Base-by-base conservation (phyloP, 176 grass and related monocot genomes). In the Oryza glumipatula region DNA sequence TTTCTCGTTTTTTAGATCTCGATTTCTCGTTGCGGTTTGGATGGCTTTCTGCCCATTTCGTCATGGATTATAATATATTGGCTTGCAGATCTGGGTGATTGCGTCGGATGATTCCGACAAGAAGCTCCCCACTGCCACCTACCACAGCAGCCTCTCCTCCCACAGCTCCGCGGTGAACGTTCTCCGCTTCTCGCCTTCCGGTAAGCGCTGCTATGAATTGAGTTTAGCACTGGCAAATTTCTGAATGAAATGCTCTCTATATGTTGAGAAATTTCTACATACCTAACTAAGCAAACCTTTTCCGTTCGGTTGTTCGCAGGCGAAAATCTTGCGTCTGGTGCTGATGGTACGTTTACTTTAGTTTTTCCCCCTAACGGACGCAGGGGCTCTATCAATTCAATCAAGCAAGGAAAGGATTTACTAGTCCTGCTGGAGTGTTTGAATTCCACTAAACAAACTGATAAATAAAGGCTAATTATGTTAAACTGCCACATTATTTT, bases 121-220 rank as follows among this genome's bases (percentile, higher is more conserved):
- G 87, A 90, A 90, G 76, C 89, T 92, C 78, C 93, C 91, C n/a
- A 94, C 91, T 11, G 93, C 86, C 56, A 88, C 82, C 26, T 99
- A 94, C 77, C 74, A 91, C 33, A 82, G 63, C 78, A 93, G 86
- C 52, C 91, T 99, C 83, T 93, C 88, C 19, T 90, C 92, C 13
- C 91, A 96, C 74, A 86, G 86, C 78, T 96, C 91, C 30, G 96
- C 91, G 46, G 88, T 99, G 15, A 99, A 99, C 88, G 78, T 89
- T 15, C 65, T 99, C 70, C 96, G 96, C n/a, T 99, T 99, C 88
- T 92, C 89, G 36, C 96, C 91, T 89, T 99, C 96, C 36, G 93
- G 96, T 99, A 76, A 12, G 35, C 7, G n/a, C 10, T 21, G n/a
- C 15, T 28, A 73, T 3, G 2, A 11, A 63, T 23, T 3, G 6